phyloP scores from a whole-genome alignment of 2,329 filamentous ascomycete species.

The Aaosphaeria arxii region DNA sequence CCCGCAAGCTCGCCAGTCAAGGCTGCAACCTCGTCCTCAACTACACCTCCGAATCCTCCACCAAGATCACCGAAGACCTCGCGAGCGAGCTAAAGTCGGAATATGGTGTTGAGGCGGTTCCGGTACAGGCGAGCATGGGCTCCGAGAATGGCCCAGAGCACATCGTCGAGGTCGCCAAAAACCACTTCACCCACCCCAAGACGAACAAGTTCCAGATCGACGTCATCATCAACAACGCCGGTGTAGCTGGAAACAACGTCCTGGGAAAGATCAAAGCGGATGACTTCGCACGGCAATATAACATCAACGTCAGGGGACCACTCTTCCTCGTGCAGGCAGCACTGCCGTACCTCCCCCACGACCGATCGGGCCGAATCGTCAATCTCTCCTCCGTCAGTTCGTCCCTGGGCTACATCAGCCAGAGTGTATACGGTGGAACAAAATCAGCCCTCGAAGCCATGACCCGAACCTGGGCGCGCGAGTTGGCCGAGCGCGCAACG shows the following conservation, averaged over 20 bases:
- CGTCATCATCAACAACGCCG: slow-evolving; percentile 86
- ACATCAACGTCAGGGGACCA: slow-evolving; percentile 79
- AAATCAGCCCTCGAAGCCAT: slow-evolving; percentile 67
- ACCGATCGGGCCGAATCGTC: slow-evolving; percentile 64
- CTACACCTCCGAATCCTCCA: slow-evolving; percentile 65
- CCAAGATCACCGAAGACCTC: slow-evolving; percentile 50
- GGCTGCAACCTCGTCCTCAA: slow-evolving; percentile 68
- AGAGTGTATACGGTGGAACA: slow-evolving; percentile 63
- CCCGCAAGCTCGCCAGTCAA: slow-evolving; percentile 69
- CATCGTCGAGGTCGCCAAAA: slow-evolving; percentile 58
- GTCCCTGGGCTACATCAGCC: slow-evolving; percentile 55
- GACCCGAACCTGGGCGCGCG: slow-evolving; percentile 66
- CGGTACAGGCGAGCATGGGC: slow-evolving; percentile 70
- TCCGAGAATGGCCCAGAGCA: slow-evolving; percentile 58
- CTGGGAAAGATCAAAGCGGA: slow-evolving; percentile 60
- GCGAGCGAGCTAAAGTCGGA: slow-evolving; percentile 54
- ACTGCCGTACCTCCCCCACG: slow-evolving; percentile 64
- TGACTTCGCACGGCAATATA: slow-evolving; percentile 71
- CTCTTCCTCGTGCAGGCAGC: slow-evolving; percentile 74
- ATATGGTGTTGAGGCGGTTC: slow-evolving; percentile 59
- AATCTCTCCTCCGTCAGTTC: slow-evolving; percentile 60
- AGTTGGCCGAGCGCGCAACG: slow-evolving; percentile 59
- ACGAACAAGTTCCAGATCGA: slow-evolving; percentile 66
- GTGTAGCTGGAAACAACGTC: slow-evolving; percentile 61
- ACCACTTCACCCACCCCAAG: slow-evolving; percentile 56